Percentiles rank a stretch among this genome's conserved stretches.
These are phyloP conservation scores for Aureobasidium zeae DNA, from an alignment of 2,329 filamentous ascomycete genomes.

Conservation along the genomic window DNA sequence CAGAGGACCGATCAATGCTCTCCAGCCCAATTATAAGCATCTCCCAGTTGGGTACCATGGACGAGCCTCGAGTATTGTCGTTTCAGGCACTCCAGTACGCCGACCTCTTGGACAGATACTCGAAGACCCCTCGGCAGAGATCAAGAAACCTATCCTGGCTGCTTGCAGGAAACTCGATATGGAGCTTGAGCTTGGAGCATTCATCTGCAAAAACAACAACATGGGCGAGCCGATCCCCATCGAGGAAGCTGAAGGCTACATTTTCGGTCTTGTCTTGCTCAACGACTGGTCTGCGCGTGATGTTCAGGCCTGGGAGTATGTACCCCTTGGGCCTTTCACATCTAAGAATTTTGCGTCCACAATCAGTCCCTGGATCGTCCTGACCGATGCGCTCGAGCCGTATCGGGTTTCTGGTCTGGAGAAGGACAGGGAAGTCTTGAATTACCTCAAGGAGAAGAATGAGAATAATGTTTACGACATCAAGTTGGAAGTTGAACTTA, in stretches of 20 bases:
- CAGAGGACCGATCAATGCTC: constrained; percentile 59
- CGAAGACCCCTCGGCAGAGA: constrained; percentile 50
- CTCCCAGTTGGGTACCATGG: constrained; percentile 77
- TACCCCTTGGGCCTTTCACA: constrained; percentile 74
- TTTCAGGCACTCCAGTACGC: constrained; percentile 63
- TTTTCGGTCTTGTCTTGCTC: constrained; percentile 74
- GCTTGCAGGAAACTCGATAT: constrained; percentile 63
- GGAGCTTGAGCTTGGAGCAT: constrained; percentile 71
- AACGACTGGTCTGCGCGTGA: constrained; percentile 84
- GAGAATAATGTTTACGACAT: constrained; percentile 59
- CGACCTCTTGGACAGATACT: constrained; percentile 69
- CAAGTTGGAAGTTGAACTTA: constrained; percentile 56
- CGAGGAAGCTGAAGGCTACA: constrained; percentile 54
- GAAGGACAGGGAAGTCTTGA: constrained; percentile 47
- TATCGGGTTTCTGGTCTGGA: constrained; percentile 49
- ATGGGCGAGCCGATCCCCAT: constrained; percentile 57
- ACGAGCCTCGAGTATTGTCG: constrained; percentile 63
- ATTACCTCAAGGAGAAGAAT: constrained; percentile 55
- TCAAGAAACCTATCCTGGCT: constrained; percentile 54
- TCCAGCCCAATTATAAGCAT: constrained; percentile 74
- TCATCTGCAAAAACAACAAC: constrained; percentile 56
- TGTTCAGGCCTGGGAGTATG: constrained; percentile 76
- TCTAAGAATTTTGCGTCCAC: constrained; percentile 74
- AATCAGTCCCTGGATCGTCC: constrained; percentile 70
- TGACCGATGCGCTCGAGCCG: constrained; percentile 65